These are phyloP conservation scores for Epichloe brachyelytri DNA, from an alignment of 2,329 filamentous ascomycete genomes.

Conservation along the genomic window DNA sequence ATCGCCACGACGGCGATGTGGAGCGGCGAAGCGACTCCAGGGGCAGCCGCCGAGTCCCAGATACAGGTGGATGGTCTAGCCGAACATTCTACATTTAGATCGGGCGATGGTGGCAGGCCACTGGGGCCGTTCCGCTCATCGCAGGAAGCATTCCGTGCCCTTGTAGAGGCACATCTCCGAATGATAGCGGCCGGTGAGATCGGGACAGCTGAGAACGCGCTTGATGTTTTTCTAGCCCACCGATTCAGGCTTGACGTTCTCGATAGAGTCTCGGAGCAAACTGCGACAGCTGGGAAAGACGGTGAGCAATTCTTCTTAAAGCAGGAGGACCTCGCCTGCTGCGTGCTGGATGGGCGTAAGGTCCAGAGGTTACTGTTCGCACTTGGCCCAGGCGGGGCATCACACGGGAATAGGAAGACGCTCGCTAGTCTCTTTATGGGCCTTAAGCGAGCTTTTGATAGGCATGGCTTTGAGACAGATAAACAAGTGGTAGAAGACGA, in stretches of 20 bases:
- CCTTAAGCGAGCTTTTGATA: too few species aligned
- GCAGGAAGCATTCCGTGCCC: slow-evolving; percentile 7
- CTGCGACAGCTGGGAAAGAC: too few species aligned
- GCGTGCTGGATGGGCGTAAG: too few species aligned
- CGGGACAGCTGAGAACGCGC: neutral
- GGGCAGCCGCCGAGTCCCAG: neutral
- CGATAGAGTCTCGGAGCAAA: neutral
- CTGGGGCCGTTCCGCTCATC: slow-evolving; percentile 15
- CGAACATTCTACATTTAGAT: neutral
- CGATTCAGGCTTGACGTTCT: neutral
- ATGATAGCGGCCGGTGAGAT: slow-evolving; percentile 10
- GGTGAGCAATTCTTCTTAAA: too few species aligned
- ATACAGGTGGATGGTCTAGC: neutral
- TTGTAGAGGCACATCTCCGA: slow-evolving; percentile 11
- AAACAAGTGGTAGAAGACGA: too few species aligned
- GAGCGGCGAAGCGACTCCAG: too few species aligned
- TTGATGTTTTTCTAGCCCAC: neutral
- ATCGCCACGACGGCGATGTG: neutral
- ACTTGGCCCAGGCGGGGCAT: too few species aligned
- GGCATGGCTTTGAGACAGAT: too few species aligned
- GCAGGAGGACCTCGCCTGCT: too few species aligned
- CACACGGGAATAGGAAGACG: too few species aligned
- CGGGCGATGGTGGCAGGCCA: neutral
- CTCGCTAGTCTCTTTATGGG: too few species aligned
- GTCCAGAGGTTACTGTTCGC: too few species aligned